Evolutionary conservation across 176 grass and related monocot genomes (phyloP).

Genomic region (Sorghum bicolor): DNA sequence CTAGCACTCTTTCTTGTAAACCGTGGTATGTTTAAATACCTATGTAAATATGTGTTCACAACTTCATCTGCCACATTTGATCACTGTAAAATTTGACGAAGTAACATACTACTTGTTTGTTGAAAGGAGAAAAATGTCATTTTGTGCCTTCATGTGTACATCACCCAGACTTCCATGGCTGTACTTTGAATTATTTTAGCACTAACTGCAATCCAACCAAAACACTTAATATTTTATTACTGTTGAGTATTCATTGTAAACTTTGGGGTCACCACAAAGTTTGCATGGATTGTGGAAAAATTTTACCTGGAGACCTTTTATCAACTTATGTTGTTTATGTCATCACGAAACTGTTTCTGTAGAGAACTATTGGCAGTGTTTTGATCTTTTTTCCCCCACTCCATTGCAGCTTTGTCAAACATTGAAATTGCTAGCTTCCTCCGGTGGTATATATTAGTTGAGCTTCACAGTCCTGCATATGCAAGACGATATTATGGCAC

Average conservation of each 20-base stretch:
- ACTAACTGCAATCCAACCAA: neutral
- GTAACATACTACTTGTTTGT: neutral
- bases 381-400: neutral
- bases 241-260: neutral
- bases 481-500: constrained; percentile 80
- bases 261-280: neutral
- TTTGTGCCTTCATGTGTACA: neutral
- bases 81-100: neutral
- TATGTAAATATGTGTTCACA: neutral
- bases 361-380: neutral
- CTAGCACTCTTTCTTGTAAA: constrained; percentile 89
- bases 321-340: neutral
- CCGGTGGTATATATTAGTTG: constrained; percentile 92
- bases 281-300: constrained; percentile 1
- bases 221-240: constrained; percentile 1
- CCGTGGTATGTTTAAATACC: constrained; percentile 53
- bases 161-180: neutral
- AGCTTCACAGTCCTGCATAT: constrained; percentile 76
- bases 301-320: neutral
- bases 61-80: constrained; percentile 5
- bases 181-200: neutral
- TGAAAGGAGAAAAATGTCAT: neutral
- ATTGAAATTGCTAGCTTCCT: constrained; percentile 98
- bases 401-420: constrained; percentile 83
- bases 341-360: neutral